These are phyloP conservation scores for Emydomyces testavorans DNA, from an alignment of 2,329 filamentous ascomycete species.

Conservation along the genomic window DNA sequence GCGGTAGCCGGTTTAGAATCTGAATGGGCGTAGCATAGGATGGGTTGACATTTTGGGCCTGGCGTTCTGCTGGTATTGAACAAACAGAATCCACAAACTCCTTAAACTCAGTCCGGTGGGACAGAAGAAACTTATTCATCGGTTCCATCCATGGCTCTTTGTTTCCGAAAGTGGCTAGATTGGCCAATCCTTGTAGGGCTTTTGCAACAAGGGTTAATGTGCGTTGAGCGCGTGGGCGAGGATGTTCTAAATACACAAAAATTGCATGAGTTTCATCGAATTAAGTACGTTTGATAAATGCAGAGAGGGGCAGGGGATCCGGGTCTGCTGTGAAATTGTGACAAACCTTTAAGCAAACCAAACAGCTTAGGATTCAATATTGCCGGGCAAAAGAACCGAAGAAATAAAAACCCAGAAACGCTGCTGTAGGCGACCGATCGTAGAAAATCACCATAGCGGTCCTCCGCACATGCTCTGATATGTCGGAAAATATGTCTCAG, in stretches of 20 bases:
- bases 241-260: slow-evolving; percentile 51
- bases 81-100: slow-evolving; percentile 79
- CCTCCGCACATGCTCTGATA: slow-evolving; percentile 81
- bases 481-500: slow-evolving; percentile 79
- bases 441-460: slow-evolving; percentile 85
- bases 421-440: slow-evolving; percentile 85
- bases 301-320: neutral
- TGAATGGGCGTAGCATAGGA: slow-evolving; percentile 88
- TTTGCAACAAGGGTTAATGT: slow-evolving; percentile 89
- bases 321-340: no score
- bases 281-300: neutral
- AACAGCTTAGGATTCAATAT: slow-evolving; percentile 92
- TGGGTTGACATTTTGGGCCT: slow-evolving; percentile 56
- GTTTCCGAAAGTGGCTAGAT: slow-evolving; percentile 80
- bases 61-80: slow-evolving; percentile 61
- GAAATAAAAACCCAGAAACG: slow-evolving; percentile 85
- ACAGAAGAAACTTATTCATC: slow-evolving; percentile 78
- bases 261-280: slow-evolving; percentile 18
- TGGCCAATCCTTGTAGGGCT: slow-evolving; percentile 78
- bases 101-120: slow-evolving; percentile 69
- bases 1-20: slow-evolving; percentile 70
- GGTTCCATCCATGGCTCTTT: slow-evolving; percentile 99
- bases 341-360: slow-evolving; percentile 60
- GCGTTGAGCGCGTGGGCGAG: slow-evolving; percentile 68
- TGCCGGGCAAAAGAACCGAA: slow-evolving; percentile 93